phyloP scores from a whole-genome alignment of 495 filamentous ascomycete species.

The Neurospora sp. region DNA sequence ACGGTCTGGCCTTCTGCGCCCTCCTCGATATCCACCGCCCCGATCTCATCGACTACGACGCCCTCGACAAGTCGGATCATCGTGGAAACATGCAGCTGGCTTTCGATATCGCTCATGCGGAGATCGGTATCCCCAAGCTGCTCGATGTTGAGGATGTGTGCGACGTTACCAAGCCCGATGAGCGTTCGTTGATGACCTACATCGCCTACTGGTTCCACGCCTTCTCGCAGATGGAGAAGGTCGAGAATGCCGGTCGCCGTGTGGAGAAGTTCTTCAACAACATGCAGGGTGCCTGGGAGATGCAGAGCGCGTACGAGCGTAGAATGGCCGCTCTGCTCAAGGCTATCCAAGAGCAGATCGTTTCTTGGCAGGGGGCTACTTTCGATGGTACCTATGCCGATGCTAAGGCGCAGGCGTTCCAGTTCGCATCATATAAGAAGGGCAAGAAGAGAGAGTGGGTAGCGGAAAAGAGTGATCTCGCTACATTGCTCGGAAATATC shows the following conservation, averaged over 20 bases:
- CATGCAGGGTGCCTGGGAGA: slow-evolving; percentile 99
- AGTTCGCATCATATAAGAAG: slow-evolving; percentile 80
- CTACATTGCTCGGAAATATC: slow-evolving; percentile 91
- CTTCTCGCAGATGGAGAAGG: slow-evolving; percentile 94
- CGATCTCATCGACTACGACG: slow-evolving; percentile 92
- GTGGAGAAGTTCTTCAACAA: slow-evolving; percentile 98
- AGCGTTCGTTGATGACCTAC: slow-evolving; percentile 96
- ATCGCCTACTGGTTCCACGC: slow-evolving; percentile 99
- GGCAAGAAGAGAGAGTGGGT: slow-evolving; percentile 90
- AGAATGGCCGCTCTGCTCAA: slow-evolving; percentile 71
- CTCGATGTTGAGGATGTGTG: slow-evolving; percentile 97
- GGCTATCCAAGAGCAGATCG: slow-evolving; percentile 60
- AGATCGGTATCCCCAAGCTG: slow-evolving; percentile 93
- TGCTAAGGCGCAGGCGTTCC: slow-evolving; percentile 72
- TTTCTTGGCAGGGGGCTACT: slow-evolving; percentile 63
- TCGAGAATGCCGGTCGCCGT: slow-evolving; percentile 90
- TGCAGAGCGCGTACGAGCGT: slow-evolving; percentile 91
- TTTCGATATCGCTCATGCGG: slow-evolving; percentile 88
- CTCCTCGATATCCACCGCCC: slow-evolving; percentile 94
- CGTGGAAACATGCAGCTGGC: slow-evolving; percentile 95
- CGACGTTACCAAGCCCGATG: slow-evolving; percentile 90
- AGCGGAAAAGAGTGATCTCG: slow-evolving; percentile 90
- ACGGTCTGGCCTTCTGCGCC: slow-evolving; percentile 93
- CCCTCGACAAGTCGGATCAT: slow-evolving; percentile 88
- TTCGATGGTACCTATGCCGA: slow-evolving; percentile 91